Conservation (phyloP, 306 rosid species). For the Prunus padus region DNA sequence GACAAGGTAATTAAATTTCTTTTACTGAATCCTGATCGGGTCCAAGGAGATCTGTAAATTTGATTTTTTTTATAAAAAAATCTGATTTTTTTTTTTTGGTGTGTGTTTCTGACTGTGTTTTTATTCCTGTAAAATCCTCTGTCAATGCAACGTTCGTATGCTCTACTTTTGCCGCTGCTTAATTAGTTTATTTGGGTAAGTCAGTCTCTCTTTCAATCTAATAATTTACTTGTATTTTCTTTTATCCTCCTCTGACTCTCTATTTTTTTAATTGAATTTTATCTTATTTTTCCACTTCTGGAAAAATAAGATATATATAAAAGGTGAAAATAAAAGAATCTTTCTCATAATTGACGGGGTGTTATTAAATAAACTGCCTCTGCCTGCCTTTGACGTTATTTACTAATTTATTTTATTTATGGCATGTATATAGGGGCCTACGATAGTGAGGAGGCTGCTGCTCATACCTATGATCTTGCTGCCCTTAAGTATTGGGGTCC, state of each 20-base stretch:
- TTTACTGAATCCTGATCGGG: neutral
- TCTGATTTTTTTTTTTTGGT: slow-evolving; percentile 1
- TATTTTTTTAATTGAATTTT: neutral
- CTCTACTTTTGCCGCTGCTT: slow-evolving; percentile 47
- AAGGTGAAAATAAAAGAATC: neutral
- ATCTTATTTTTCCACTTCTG: slow-evolving; percentile 7
- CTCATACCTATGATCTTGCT: slow-evolving; percentile 90
- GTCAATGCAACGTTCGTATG: slow-evolving; percentile 59
- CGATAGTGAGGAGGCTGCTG: slow-evolving; percentile 86
- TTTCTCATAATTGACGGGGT: slow-evolving; percentile 6
- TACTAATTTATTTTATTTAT: neutral
- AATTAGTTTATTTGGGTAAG: slow-evolving; percentile 94
- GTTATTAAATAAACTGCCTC: neutral
- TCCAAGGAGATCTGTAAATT: slow-evolving; percentile 46
- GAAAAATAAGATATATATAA: neutral
- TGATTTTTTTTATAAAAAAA: neutral
- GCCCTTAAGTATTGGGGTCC: slow-evolving; percentile 96
- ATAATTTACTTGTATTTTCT: neutral
- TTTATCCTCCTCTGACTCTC: no score
- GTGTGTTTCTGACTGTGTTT: slow-evolving; percentile 52
- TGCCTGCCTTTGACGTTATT: neutral
- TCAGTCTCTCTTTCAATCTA: slow-evolving; percentile 13
- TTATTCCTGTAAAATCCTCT: slow-evolving; percentile 43
- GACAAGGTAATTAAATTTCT: slow-evolving; percentile 58
- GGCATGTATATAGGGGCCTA: slow-evolving; percentile 59